Percentiles rank a stretch among this genome's conserved stretches.
Evolutionary conservation across 1,139 yeast species (phyloP).

Genomic region (Geotrichum histeridarum): DNA sequence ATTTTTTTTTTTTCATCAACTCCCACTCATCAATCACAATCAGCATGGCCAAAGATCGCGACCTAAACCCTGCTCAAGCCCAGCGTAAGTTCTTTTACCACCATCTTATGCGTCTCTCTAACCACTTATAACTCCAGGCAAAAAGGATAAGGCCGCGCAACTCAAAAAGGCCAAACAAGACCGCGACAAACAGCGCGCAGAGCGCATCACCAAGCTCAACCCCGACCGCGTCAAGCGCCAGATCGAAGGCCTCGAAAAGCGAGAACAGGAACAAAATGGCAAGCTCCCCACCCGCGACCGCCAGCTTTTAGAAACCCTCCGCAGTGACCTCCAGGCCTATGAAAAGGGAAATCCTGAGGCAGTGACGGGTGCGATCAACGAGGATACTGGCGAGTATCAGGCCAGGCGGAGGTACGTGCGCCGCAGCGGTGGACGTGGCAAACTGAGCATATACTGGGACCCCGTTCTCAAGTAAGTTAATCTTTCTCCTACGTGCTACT

Average conservation of each 20-base stretch:
- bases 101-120: background rate
- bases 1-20: background rate
- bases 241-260: conserved; percentile 24
- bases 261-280: conserved; percentile 18
- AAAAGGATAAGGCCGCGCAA: conserved; percentile 32
- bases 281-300: conserved; percentile 21
- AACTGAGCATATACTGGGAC: conserved; percentile 31
- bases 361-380: background rate
- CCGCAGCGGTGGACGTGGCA: conserved; percentile 20
- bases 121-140: conserved; percentile 13
- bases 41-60: conserved; percentile 25
- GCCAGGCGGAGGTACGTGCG: conserved; percentile 15
- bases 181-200: conserved; percentile 23
- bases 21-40: background rate
- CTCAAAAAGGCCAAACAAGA: conserved; percentile 31
- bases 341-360: conserved; percentile 20
- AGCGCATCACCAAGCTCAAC: conserved; percentile 24
- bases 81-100: conserved; percentile 25
- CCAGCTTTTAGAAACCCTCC: conserved; percentile 24
- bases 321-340: conserved; percentile 24
- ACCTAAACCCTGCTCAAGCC: conserved; percentile 26
- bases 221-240: conserved; percentile 24
- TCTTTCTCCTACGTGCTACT: background rate
- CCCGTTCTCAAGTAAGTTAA: conserved; percentile 21
- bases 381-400: conserved; percentile 1